Conservation (phyloP, 495 filamentous ascomycete species). For the Penicillium fimorum region DNA sequence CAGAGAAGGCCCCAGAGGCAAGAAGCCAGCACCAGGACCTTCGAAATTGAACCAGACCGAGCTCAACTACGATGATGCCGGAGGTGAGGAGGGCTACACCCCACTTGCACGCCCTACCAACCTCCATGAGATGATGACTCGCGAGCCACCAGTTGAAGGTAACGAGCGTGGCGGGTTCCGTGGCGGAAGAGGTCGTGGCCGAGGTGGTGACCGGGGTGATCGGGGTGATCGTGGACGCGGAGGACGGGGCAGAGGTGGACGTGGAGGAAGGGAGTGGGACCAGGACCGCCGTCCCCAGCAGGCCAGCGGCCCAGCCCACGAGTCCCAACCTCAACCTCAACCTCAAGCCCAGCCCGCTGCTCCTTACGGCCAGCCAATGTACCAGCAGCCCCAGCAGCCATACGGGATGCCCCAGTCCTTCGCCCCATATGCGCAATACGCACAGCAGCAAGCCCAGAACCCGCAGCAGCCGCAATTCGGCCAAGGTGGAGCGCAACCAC, state of each 20-base stretch:
- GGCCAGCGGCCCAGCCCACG: conserved; percentile 8
- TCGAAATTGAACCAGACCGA: conserved; percentile 44
- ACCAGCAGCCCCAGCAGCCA: conserved; percentile 27
- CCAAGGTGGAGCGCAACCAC: conserved; percentile 13
- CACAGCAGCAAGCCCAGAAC: conserved; percentile 37
- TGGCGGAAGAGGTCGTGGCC: conserved; percentile 41
- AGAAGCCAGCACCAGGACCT: conserved; percentile 33
- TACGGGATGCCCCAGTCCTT: conserved; percentile 35
- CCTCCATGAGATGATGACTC: conserved; percentile 52
- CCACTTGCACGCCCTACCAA: conserved; percentile 65
- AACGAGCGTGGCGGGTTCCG: conserved; percentile 35
- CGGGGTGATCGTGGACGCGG: conserved; percentile 49
- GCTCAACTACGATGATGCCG: conserved; percentile 58
- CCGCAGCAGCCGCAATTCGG: conserved; percentile 22
- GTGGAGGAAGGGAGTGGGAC: conserved; percentile 50
- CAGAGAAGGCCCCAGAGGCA: conserved; percentile 36
- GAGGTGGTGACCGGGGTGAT: conserved; percentile 48
- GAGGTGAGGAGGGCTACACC: conserved; percentile 56
- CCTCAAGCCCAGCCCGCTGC: conserved; percentile 17
- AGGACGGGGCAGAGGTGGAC: conserved; percentile 46
- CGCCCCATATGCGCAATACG: conserved; percentile 30
- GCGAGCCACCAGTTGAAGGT: conserved; percentile 50
- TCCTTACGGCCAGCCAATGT: conserved; percentile 26
- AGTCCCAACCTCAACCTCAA: conserved; percentile 25
- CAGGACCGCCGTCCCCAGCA: conserved; percentile 38